phyloP scores from a whole-genome alignment of 2,329 filamentous ascomycete species.

The Cercospora canescens region DNA sequence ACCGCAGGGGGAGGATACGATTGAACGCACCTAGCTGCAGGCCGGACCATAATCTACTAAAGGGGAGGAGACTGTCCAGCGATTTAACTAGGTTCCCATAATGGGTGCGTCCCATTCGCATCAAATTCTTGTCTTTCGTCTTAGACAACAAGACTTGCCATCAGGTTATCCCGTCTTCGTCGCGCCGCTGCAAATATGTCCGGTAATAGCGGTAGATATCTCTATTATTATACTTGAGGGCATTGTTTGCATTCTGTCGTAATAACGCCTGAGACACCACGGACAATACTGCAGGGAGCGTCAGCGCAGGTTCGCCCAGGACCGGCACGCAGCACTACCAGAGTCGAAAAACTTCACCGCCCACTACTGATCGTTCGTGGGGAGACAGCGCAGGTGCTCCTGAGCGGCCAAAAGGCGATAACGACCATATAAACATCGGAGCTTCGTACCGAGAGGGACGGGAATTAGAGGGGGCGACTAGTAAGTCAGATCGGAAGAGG shows the following conservation, averaged over 20 bases:
- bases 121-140: not conserved
- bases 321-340: not conserved
- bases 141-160: not conserved
- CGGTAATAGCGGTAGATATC: not conserved
- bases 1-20: not conserved
- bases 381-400: not conserved
- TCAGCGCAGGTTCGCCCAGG: not conserved
- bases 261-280: not conserved
- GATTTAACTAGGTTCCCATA: not conserved
- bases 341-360: constrained; percentile 2
- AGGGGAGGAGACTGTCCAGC: not conserved
- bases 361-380: constrained; percentile 12
- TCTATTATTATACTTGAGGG: not conserved
- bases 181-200: not conserved
- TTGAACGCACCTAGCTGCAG: not conserved
- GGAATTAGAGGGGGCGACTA: not conserved
- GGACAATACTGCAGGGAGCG: not conserved
- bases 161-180: not conserved
- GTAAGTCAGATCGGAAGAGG: not conserved
- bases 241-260: not conserved
- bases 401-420: not conserved
- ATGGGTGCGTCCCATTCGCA: not conserved
- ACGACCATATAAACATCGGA: not conserved
- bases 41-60: not conserved
- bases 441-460: not conserved